Evolutionary conservation across 1,284 basidiomycete species (phyloP).

Genomic region (Testicularia cyperi): DNA sequence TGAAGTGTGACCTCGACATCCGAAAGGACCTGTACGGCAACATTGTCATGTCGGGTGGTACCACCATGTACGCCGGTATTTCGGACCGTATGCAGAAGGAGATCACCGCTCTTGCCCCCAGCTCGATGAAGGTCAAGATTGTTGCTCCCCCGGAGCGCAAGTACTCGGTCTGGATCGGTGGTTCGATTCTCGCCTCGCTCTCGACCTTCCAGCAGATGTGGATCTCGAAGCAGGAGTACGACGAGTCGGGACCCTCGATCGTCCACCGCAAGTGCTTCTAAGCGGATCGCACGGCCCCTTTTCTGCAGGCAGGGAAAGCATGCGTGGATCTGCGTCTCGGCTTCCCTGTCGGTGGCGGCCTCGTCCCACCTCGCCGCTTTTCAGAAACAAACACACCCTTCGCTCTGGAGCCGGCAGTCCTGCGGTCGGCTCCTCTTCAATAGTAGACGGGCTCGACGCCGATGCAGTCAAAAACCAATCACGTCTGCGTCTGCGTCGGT

Average conservation of each 20-base stretch:
- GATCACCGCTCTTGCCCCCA: conserved; percentile 80
- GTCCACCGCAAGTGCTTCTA: conserved; percentile 60
- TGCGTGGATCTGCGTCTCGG: too few relatives aligned
- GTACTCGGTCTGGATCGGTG: conserved; percentile 94
- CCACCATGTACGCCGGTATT: conserved; percentile 97
- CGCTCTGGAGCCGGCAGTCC: too few relatives aligned
- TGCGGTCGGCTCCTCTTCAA: too few relatives aligned
- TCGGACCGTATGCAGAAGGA: conserved; percentile 98
- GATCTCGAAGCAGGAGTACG: conserved; percentile 77
- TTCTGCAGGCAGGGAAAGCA: too few relatives aligned
- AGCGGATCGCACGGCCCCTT: conserved; percentile 9
- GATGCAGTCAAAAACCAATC: too few relatives aligned
- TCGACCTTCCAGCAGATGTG: conserved; percentile 91
- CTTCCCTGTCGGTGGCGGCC: too few relatives aligned
- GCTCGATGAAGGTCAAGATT: conserved; percentile 76
- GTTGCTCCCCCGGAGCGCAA: conserved; percentile 59
- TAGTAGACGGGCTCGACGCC: too few relatives aligned
- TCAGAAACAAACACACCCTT: too few relatives aligned
- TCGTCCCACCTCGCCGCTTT: too few relatives aligned
- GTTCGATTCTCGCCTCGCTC: conserved; percentile 91
- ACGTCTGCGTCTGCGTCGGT: too few relatives aligned
- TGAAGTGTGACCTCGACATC: conserved; percentile 70
- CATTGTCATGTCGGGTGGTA: conserved; percentile 91
- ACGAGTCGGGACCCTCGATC: conserved; percentile 58
- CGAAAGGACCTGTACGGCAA: conserved; percentile 85